These are phyloP conservation scores for Smallanthus sonchifolius DNA, from an alignment of 129 eudicot genomes.

Conservation along the genomic window DNA sequence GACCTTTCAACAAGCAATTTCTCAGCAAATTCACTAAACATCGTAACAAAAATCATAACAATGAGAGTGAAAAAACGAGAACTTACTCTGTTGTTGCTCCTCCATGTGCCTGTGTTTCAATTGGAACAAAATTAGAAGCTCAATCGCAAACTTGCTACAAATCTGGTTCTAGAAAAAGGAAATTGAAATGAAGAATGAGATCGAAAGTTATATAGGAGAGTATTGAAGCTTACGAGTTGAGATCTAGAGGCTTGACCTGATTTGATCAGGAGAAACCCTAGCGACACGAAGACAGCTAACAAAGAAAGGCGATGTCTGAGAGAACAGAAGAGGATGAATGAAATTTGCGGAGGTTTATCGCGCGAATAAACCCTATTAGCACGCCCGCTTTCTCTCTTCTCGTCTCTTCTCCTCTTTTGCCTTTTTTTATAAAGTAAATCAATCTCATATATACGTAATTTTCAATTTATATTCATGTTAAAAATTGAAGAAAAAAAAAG, in stretches of 20 bases:
- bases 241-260: conserved; percentile 23
- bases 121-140: not conserved
- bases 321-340: not conserved
- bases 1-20: not conserved
- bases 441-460: too few species aligned
- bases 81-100: conserved; percentile 34
- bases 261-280: conserved; percentile 22
- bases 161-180: not conserved
- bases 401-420: too few species aligned
- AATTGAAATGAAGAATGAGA: not conserved
- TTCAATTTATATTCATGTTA: too few species aligned
- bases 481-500: too few species aligned
- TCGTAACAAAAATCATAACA: not conserved
- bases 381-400: too few species aligned
- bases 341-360: conserved; percentile 8
- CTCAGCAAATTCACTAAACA: not conserved
- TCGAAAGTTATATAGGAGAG: not conserved
- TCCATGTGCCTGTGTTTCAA: conserved; percentile 29
- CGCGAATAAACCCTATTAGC: conserved; percentile 20
- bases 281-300: conserved; percentile 8
- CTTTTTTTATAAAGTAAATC: too few species aligned
- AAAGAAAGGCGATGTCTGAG: not conserved
- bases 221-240: conserved; percentile 8
- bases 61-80: not conserved
- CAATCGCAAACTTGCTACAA: not conserved